These are phyloP conservation scores for Zymoseptoria passerinii DNA, from an alignment of 2,329 filamentous ascomycete genomes.

Conservation along the genomic window DNA sequence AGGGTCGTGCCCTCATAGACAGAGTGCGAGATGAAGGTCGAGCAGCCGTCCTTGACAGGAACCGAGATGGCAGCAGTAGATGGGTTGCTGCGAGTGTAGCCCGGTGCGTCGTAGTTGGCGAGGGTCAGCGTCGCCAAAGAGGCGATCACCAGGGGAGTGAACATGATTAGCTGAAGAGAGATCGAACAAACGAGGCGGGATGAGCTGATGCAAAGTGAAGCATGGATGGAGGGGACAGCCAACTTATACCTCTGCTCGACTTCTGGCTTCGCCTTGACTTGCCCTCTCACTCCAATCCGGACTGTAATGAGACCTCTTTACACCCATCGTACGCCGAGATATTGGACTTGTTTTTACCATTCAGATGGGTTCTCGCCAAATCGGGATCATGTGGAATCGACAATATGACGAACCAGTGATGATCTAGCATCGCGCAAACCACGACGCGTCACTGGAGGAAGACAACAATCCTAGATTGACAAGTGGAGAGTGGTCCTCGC, in stretches of 20 bases:
- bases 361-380: not conserved
- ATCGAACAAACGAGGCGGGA: not conserved
- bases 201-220: not conserved
- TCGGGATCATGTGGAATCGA: not conserved
- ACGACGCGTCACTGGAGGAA: not conserved
- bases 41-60: constrained; percentile 18
- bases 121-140: not conserved
- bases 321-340: not conserved
- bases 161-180: not conserved
- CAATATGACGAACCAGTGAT: not conserved
- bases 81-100: not conserved
- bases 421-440: not conserved
- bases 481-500: not conserved
- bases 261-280: not conserved
- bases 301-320: not conserved
- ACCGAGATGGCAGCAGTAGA: constrained; percentile 26
- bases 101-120: not conserved
- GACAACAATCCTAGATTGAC: not conserved
- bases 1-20: not conserved
- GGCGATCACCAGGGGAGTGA: not conserved
- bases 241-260: not conserved
- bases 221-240: not conserved
- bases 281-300: not conserved
- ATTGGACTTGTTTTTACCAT: not conserved
- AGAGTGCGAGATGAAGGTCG: constrained; percentile 1